These are phyloP conservation scores for Strigomonas galati DNA, from an alignment of 208 protist genomes.

Conservation along the genomic window DNA sequence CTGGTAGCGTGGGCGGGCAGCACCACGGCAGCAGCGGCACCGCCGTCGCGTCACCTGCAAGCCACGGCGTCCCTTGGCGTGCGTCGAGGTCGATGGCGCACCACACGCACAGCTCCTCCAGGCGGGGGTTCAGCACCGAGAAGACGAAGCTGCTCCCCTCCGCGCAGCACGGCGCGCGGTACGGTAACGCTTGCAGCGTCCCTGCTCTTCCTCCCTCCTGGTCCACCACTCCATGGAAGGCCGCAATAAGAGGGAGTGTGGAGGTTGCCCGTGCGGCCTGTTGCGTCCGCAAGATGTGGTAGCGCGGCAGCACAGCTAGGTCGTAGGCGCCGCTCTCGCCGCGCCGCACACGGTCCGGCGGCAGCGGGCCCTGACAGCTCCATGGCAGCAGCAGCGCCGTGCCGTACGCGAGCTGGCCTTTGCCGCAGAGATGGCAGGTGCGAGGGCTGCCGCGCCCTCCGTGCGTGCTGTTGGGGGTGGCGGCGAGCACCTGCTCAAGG, in stretches of 20 bases:
- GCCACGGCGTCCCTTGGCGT: conserved; percentile 21
- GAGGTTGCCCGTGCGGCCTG: conserved; percentile 34
- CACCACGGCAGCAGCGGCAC: conserved; percentile 54
- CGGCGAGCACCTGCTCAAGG: background rate
- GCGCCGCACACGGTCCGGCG: conserved; percentile 25
- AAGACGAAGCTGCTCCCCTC: conserved; percentile 68
- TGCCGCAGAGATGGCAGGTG: conserved; percentile 60
- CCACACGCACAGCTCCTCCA: conserved; percentile 64
- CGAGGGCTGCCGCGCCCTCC: background rate
- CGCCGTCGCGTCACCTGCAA: conserved; percentile 7
- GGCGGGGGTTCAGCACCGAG: conserved; percentile 61
- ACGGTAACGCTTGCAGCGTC: background rate
- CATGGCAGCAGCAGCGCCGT: conserved; percentile 60
- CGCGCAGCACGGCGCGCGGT: conserved; percentile 34
- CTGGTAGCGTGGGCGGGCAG: conserved; percentile 71
- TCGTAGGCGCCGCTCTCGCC: conserved; percentile 38
- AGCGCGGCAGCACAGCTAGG: conserved; percentile 53
- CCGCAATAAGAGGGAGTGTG: conserved; percentile 35
- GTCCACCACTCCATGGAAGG: conserved; percentile 34
- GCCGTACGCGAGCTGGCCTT: conserved; percentile 41
- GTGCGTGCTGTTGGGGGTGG: background rate
- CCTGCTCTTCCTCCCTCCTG: background rate
- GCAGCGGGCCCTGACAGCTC: conserved; percentile 69
- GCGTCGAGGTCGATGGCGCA: conserved; percentile 48
- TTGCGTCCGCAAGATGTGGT: conserved; percentile 67